A percentile compares a stretch with the other conserved stretches of the same genome.
Conservation (phyloP, 306 rosid species). For the Cucurbita argyrosperma region DNA sequence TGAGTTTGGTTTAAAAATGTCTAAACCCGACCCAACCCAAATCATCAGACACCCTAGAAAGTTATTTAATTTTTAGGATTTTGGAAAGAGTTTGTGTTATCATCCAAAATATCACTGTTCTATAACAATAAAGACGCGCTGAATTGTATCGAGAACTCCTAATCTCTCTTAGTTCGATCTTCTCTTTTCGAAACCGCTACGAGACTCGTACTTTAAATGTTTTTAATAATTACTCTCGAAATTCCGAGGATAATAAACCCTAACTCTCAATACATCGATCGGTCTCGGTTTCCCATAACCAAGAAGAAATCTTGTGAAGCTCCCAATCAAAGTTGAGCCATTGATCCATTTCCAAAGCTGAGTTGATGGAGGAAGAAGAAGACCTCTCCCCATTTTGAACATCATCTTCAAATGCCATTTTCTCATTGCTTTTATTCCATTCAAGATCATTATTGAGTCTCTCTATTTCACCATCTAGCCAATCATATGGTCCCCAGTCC, state of each 20-base stretch:
- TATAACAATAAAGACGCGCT: too few relatives aligned
- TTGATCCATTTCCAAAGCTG: not conserved
- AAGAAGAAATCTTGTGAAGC: not conserved
- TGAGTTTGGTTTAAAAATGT: too few relatives aligned
- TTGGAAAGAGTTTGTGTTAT: too few relatives aligned
- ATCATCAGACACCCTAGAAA: too few relatives aligned
- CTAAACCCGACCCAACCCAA: too few relatives aligned
- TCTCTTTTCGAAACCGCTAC: too few relatives aligned
- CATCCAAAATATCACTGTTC: too few relatives aligned
- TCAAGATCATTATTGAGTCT: not conserved
- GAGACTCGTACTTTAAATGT: too few relatives aligned
- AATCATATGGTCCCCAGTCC: not conserved
- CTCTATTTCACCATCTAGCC: slow-evolving; percentile 5
- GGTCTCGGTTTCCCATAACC: not conserved
- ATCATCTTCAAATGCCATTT: not conserved
- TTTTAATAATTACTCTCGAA: too few relatives aligned
- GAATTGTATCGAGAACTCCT: too few relatives aligned
- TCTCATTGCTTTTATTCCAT: not conserved
- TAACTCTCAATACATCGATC: not conserved
- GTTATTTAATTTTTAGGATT: too few relatives aligned
- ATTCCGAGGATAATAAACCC: not conserved
- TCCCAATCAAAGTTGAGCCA: not conserved
- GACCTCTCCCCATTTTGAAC: not conserved
- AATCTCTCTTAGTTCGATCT: too few relatives aligned
- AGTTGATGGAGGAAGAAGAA: not conserved